Evolutionary conservation across 176 grass and related monocot species (phyloP).

Genomic region (Oryza meridionalis): DNA sequence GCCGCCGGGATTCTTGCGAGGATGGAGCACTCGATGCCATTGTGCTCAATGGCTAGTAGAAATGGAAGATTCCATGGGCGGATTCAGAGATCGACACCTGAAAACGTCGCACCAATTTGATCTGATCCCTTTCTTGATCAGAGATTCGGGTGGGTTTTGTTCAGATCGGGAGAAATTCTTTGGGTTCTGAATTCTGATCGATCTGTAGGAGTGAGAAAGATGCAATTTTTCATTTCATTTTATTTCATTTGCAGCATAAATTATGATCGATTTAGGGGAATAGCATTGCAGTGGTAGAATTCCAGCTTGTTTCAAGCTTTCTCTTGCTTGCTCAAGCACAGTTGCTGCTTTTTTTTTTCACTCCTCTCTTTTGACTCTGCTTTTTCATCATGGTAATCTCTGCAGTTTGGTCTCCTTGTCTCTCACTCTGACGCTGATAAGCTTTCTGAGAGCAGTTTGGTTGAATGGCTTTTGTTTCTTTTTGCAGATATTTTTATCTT

Average conservation of each 20-base stretch:
- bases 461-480: neutral
- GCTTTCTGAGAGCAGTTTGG: neutral
- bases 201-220: constrained; percentile 7
- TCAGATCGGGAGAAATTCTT: neutral
- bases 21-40: constrained; percentile 18
- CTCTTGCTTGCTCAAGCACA: neutral
- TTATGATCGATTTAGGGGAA: neutral
- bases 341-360: neutral
- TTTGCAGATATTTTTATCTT: neutral
- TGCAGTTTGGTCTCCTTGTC: constrained; percentile 47
- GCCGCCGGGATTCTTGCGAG: neutral
- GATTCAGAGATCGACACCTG: neutral
- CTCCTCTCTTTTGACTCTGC: constrained; percentile 38
- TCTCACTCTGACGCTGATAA: neutral
- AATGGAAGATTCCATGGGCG: neutral
- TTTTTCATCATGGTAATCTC: constrained; percentile 57
- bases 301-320: neutral
- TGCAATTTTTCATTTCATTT: constrained; percentile 1
- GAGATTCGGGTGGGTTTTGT: neutral
- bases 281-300: neutral
- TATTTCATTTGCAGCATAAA: constrained; percentile 30
- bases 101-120: neutral
- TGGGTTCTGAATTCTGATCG: constrained; percentile 32
- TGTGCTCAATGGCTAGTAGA: constrained; percentile 37
- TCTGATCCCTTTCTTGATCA: neutral